Percentiles rank a stretch among this genome's conserved stretches.
These are phyloP conservation scores for Tetradesmus obliquus DNA, from an alignment of 139 green algal genomes.

Conservation along the genomic window DNA sequence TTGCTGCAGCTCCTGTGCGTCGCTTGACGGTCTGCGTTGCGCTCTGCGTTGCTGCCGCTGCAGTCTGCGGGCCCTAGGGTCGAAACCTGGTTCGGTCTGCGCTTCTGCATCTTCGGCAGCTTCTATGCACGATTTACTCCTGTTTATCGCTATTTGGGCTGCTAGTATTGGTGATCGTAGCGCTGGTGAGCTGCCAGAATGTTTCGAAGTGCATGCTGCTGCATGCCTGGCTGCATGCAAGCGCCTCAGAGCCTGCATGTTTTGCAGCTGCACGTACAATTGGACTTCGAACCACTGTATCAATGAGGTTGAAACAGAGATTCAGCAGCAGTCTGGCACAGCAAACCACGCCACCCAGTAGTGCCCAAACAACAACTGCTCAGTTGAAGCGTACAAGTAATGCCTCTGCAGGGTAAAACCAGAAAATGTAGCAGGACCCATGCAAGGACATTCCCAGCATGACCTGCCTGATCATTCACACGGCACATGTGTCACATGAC, in stretches of 20 bases:
- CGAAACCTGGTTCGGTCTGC: neutral
- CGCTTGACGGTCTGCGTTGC: neutral
- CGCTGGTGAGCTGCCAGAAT: neutral
- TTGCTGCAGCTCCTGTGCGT: neutral
- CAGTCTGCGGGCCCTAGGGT: slow-evolving; percentile 15
- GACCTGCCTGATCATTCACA: neutral
- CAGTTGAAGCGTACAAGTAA: no score
- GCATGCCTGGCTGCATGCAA: neutral
- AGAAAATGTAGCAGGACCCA: no score
- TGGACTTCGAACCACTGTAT: no score
- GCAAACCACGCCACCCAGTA: no score
- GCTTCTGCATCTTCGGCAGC: neutral
- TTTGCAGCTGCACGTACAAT: neutral
- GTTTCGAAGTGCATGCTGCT: neutral
- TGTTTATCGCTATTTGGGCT: neutral
- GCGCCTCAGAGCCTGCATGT: neutral
- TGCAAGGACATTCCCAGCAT: no score
- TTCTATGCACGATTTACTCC: neutral
- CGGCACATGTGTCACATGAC: neutral
- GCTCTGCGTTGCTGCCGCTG: slow-evolving; percentile 31
- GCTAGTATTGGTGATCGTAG: neutral
- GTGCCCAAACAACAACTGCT: no score
- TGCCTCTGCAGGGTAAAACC: no score
- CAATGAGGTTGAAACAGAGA: no score
- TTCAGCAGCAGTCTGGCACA: no score